Base-by-base conservation (phyloP, 2,329 filamentous ascomycete genomes). In the Phialocephala subalpina region DNA sequence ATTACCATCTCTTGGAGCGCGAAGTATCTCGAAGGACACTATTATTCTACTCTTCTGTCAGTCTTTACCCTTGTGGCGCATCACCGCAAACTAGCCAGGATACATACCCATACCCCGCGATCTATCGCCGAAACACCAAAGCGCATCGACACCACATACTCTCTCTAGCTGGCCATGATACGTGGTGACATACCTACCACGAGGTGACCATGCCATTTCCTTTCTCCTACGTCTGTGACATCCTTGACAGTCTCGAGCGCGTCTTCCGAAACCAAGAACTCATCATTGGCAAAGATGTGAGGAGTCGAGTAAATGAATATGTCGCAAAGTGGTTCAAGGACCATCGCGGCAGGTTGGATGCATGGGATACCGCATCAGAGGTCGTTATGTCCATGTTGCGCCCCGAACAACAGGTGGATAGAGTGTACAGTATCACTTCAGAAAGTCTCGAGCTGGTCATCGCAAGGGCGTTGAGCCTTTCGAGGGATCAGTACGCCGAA, bases 321-420 rank as follows among this genome's bases (percentile, higher is more conserved):
- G 82, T 93, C 40, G 74, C 80, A 11, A 77, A 81, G 33, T 97
- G 94, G 94, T 96, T 97, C 77, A 75, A 77, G 16, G 79, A 81
- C 1, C 86, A 97, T 75, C 86, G 86, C 5, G 77, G 78, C 18
- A 78, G 79, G 1, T 83, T 97, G 18, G 80, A 89, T 73, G 81
- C 83, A 0, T 79, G 86, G 8, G 81, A 84, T 33, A 87, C 86
- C 1, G 81, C 89, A 72, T 81, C 83, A 1, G 80, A 86, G 1
- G 90, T 92, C 2, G 79, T 97, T 1, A 81, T 97, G 0, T 94
- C 92, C 1, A 89, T 90, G 2, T 78, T 97, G 0, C 84, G 97
- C 0, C 93, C 94, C 0, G 90, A 94, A 68, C 89, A 85, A 69
- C 84, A 93, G 61, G 89, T 88, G 2, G 93, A 97, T 74, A 86